Conservation (phyloP, 768 basidiomycete species). For the Suillus americanus region DNA sequence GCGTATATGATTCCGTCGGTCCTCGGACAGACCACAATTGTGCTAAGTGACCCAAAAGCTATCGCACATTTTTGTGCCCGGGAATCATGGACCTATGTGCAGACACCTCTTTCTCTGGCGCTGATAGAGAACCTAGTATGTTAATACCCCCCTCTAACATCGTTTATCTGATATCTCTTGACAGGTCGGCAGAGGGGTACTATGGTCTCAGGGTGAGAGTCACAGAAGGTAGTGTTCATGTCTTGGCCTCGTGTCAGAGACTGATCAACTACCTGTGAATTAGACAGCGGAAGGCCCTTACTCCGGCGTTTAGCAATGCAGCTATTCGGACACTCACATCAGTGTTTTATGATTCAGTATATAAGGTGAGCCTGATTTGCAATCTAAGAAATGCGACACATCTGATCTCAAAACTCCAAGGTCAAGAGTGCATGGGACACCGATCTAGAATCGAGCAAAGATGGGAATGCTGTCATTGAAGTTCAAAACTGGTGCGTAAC, state of each 20-base stretch:
- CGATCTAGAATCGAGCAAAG: conserved; percentile 20
- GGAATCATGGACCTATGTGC: no score
- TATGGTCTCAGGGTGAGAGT: conserved; percentile 37
- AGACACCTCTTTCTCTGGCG: conserved; percentile 16
- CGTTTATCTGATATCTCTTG: conserved; percentile 1
- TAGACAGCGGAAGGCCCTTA: no score
- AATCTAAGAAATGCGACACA: background rate
- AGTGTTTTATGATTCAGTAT: conserved; percentile 14
- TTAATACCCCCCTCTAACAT: background rate
- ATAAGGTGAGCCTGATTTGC: conserved; percentile 26
- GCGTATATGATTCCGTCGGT: conserved; percentile 39
- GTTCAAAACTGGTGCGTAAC: conserved; percentile 45
- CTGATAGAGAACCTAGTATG: conserved; percentile 35
- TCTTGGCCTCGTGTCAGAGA: no score
- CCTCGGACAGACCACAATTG: conserved; percentile 34
- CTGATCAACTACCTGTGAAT: no score
- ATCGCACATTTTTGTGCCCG: no score
- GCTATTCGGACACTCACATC: no score
- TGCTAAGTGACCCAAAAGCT: conserved; percentile 27
- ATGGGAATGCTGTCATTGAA: conserved; percentile 38
- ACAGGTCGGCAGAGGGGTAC: conserved; percentile 35
- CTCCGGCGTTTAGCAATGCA: no score
- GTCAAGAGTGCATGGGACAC: conserved; percentile 33
- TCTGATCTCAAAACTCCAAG: conserved; percentile 14
- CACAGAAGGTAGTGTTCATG: conserved; percentile 38